A percentile compares a stretch with the other conserved stretches of the same genome.
phyloP scores from a whole-genome alignment of 805 yeast genomes.

The Saccharomycopsis javanensis region DNA sequence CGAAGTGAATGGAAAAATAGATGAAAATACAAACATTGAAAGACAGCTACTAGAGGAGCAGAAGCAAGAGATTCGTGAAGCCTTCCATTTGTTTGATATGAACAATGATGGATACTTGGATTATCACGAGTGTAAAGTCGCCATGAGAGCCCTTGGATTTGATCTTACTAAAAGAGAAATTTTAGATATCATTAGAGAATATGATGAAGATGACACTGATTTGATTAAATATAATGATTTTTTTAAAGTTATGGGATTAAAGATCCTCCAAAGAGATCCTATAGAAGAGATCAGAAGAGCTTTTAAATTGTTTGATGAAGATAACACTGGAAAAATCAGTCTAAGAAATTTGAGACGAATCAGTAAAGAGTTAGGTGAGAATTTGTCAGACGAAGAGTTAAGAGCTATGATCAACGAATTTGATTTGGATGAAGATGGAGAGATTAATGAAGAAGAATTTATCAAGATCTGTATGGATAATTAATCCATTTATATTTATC shows the following conservation, averaged over 20 bases:
- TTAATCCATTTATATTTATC: constrained; percentile 21
- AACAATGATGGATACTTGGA: constrained; percentile 84
- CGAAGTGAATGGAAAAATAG: background rate
- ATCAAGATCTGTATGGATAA: constrained; percentile 78
- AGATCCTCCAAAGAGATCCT: constrained; percentile 83
- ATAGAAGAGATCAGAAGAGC: constrained; percentile 86
- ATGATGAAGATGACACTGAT: constrained; percentile 65
- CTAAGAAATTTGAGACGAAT: constrained; percentile 77
- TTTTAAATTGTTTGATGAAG: constrained; percentile 81
- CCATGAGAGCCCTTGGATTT: constrained; percentile 88
- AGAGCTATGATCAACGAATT: constrained; percentile 97
- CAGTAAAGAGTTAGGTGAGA: constrained; percentile 88
- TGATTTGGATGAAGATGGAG: constrained; percentile 94
- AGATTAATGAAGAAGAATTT: constrained; percentile 83
- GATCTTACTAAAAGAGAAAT: constrained; percentile 71
- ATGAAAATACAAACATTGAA: constrained; percentile 32
- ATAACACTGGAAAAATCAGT: constrained; percentile 75
- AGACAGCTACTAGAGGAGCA: constrained; percentile 69
- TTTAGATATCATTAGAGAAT: constrained; percentile 65
- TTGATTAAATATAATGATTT: constrained; percentile 76
- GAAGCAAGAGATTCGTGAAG: constrained; percentile 84
- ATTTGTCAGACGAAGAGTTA: constrained; percentile 82
- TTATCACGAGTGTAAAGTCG: constrained; percentile 89
- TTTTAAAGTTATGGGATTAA: constrained; percentile 66
- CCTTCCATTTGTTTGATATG: constrained; percentile 86